Evolutionary conservation across 768 basidiomycete genomes (phyloP).

Genomic region (Thelephora aurantiotincta): DNA sequence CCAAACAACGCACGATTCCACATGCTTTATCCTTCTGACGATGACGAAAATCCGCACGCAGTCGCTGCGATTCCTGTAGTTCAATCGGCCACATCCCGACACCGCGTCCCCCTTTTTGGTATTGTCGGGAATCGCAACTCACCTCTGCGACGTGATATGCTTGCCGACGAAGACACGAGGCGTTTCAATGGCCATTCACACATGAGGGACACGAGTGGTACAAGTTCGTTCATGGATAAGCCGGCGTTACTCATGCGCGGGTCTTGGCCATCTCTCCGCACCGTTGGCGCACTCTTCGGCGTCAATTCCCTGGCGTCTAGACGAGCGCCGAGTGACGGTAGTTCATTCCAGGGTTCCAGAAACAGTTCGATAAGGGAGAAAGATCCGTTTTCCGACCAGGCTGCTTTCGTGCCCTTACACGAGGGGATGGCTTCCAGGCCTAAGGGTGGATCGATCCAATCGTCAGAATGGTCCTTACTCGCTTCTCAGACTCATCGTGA

Average conservation of each 20-base stretch:
- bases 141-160: conserved; percentile 45
- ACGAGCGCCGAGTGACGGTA: background rate
- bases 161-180: conserved; percentile 60
- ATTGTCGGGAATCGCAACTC: conserved; percentile 6
- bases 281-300: conserved; percentile 16
- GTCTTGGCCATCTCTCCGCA: conserved; percentile 14
- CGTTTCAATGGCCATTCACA: conserved; percentile 24
- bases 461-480: background rate
- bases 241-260: conserved; percentile 15
- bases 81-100: conserved; percentile 2
- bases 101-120: conserved; percentile 18
- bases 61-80: conserved; percentile 13
- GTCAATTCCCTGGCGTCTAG: conserved; percentile 13
- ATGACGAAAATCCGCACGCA: conserved; percentile 17
- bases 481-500: background rate
- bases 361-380: conserved; percentile 2
- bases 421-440: conserved; percentile 4
- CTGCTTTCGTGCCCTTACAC: conserved; percentile 16
- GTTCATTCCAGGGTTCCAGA: background rate
- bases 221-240: conserved; percentile 4
- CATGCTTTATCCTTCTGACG: conserved; percentile 17
- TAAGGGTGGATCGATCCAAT: background rate
- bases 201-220: conserved; percentile 11
- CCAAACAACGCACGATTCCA: conserved; percentile 14
- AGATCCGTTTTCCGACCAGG: conserved; percentile 36